Base-by-base conservation (phyloP, 1,139 yeast genomes). In the Torulaspora pretoriensis region DNA sequence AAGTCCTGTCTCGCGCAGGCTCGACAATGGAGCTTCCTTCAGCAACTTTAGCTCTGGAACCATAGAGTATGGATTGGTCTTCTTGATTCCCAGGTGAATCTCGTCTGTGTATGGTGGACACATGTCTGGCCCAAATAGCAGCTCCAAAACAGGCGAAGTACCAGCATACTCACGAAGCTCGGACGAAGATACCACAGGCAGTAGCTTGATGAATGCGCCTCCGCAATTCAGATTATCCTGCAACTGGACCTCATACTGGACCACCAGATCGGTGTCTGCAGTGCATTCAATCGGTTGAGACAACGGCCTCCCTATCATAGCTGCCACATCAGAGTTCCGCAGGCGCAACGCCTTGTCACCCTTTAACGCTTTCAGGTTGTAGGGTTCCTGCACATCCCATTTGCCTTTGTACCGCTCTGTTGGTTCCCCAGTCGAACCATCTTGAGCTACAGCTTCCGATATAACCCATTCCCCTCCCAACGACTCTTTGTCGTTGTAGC, bases 111-210 rank as follows among this genome's bases (percentile, higher is more conserved):
- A 53, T 40, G 80, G 65, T 3, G 95, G 95, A 69, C 97, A 90
- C 63, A 75, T 77, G 67, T 90, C 97, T 29, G 97, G 97, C 22
- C 97, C 97, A 71, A 90, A 90, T 94, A 89, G 84, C 52, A 90
- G 67, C 62, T 83, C 88, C 68, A 83, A 88, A 1, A 90, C 85
- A 5, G 95, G 74, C 50, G 77, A 81, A 57, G 71, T 73, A 4
- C 47, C 50, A 28, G 63, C 61, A 50, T 70, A 68, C 8, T 66
- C 68, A 40, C 62, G 66, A 19, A 75, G 68, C 16, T 70, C 72
- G 3, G 69, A 77, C 8, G 69, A 69, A n/a, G 70, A 72, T 8
- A 42, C 30, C 17, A 41, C 35, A 29, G 80, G 72, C 45, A 89
- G 69, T 40, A 89, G 70, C 68, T 89, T 89, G 56, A 89, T 67